Evolutionary conservation across 2,329 filamentous ascomycete genomes (phyloP).

Genomic region (Alternaria sp.): DNA sequence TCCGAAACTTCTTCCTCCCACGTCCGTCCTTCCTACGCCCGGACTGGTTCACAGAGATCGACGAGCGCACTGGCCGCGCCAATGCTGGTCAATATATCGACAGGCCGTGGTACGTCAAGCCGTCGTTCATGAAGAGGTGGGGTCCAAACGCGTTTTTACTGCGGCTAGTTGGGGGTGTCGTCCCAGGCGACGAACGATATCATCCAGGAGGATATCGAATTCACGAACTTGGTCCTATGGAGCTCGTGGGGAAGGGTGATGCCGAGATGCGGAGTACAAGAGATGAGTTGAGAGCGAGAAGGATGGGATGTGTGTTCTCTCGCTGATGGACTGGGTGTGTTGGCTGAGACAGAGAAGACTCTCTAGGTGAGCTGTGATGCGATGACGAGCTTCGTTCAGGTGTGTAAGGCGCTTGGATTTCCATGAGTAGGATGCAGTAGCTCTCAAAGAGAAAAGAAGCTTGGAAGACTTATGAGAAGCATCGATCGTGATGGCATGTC

Average conservation of each 20-base stretch:
- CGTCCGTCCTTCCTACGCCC: conserved; percentile 53
- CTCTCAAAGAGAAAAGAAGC: too few relatives aligned
- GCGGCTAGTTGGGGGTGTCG: conserved; percentile 68
- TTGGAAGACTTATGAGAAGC: too few relatives aligned
- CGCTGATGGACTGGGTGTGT: neutral
- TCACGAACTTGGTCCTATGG: conserved; percentile 67
- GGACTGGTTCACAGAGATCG: conserved; percentile 39
- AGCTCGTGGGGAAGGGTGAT: conserved; percentile 57
- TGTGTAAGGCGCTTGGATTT: too few relatives aligned
- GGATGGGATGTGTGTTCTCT: neutral
- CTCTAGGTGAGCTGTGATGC: too few relatives aligned
- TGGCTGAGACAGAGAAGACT: too few relatives aligned
- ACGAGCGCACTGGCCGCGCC: conserved; percentile 51
- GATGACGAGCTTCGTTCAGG: too few relatives aligned
- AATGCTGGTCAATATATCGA: conserved; percentile 22
- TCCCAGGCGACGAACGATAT: conserved; percentile 63
- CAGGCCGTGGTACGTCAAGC: conserved; percentile 42
- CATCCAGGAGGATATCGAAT: conserved; percentile 62
- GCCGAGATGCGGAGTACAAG: neutral
- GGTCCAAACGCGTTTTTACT: conserved; percentile 23
- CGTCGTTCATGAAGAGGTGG: conserved; percentile 25
- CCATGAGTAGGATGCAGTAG: too few relatives aligned
- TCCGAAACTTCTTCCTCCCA: conserved; percentile 67
- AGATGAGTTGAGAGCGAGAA: neutral
- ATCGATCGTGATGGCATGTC: too few relatives aligned